These are phyloP conservation scores for Fusarium luffae DNA, from an alignment of 2,329 filamentous ascomycete species.

Conservation along the genomic window DNA sequence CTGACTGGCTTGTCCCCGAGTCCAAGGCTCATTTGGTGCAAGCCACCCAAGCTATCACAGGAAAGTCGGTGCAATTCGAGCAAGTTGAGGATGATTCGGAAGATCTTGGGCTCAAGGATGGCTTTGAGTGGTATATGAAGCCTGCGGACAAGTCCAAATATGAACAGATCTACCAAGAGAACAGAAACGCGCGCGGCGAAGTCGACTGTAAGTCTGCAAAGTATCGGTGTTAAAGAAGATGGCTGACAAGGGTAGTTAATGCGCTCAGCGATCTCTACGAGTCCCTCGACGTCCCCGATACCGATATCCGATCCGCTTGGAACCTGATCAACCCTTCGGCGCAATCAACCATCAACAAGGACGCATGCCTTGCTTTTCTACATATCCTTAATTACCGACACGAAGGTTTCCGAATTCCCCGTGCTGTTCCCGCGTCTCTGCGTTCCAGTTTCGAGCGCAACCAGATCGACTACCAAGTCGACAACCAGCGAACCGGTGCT, in stretches of 20 bases:
- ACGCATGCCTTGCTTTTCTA: slow-evolving; percentile 92
- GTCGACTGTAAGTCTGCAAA: slow-evolving; percentile 71
- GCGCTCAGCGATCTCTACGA: slow-evolving; percentile 87
- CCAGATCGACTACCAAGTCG: slow-evolving; percentile 94
- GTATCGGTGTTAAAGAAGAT: neutral
- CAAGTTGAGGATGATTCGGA: slow-evolving; percentile 85
- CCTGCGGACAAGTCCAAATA: slow-evolving; percentile 92
- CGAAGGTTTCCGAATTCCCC: slow-evolving; percentile 93
- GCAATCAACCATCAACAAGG: slow-evolving; percentile 86
- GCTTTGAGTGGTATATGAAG: slow-evolving; percentile 99
- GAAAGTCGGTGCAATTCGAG: slow-evolving; percentile 85
- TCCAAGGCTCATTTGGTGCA: slow-evolving; percentile 92
- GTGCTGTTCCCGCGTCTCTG: slow-evolving; percentile 90
- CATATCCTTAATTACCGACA: slow-evolving; percentile 97
- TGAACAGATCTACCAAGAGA: slow-evolving; percentile 96
- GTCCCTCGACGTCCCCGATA: slow-evolving; percentile 77
- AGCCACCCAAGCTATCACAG: slow-evolving; percentile 81
- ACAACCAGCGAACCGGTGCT: slow-evolving; percentile 72
- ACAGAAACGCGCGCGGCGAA: slow-evolving; percentile 87
- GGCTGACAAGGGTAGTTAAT: slow-evolving; percentile 65
- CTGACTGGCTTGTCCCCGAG: slow-evolving; percentile 97
- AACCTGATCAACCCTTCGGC: slow-evolving; percentile 96
- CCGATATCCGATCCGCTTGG: slow-evolving; percentile 91
- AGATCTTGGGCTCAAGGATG: slow-evolving; percentile 86
- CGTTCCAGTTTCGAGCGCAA: slow-evolving; percentile 93